Percentiles rank a stretch among this genome's conserved stretches.
These are phyloP conservation scores for Carex myosuroides DNA, from an alignment of 176 grass and related monocot genomes.

Conservation along the genomic window DNA sequence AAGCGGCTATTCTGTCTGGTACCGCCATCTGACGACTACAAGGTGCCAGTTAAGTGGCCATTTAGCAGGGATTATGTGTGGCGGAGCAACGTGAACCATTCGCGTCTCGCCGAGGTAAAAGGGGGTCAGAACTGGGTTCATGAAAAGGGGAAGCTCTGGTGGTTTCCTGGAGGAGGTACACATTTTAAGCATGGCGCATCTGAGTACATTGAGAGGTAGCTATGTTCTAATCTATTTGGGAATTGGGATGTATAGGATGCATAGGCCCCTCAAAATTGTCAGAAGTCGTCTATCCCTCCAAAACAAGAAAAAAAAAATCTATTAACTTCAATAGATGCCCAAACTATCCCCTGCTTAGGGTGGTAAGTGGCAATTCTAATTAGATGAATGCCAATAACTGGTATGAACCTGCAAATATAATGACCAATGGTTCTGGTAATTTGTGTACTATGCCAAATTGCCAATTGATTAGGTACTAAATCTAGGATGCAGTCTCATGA, in stretches of 20 bases:
- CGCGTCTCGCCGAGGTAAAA: slow-evolving; percentile 81
- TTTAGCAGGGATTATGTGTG: slow-evolving; percentile 79
- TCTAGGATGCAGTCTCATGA: background rate
- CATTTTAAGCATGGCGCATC: slow-evolving; percentile 92
- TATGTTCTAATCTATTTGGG: background rate
- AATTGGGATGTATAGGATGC: background rate
- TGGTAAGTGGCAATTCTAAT: background rate
- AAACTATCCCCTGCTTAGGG: background rate
- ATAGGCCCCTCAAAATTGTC: background rate
- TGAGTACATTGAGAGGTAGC: slow-evolving; percentile 89
- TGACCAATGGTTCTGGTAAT: background rate
- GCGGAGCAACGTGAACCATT: slow-evolving; percentile 97
- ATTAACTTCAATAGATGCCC: background rate
- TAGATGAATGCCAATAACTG: background rate
- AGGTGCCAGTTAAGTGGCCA: slow-evolving; percentile 85
- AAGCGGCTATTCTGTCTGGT: slow-evolving; percentile 73
- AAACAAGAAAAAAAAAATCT: background rate
- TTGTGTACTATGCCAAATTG: background rate
- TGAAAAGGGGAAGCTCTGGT: slow-evolving; percentile 81
- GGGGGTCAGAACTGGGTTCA: slow-evolving; percentile 98
- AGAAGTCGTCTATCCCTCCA: background rate
- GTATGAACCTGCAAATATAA: background rate
- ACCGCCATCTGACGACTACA: slow-evolving; percentile 78
- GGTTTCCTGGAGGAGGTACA: slow-evolving; percentile 95
- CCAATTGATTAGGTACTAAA: background rate